Conservation (phyloP, 1,139 yeast genomes). For the Blastobotrys buckinghamii region DNA sequence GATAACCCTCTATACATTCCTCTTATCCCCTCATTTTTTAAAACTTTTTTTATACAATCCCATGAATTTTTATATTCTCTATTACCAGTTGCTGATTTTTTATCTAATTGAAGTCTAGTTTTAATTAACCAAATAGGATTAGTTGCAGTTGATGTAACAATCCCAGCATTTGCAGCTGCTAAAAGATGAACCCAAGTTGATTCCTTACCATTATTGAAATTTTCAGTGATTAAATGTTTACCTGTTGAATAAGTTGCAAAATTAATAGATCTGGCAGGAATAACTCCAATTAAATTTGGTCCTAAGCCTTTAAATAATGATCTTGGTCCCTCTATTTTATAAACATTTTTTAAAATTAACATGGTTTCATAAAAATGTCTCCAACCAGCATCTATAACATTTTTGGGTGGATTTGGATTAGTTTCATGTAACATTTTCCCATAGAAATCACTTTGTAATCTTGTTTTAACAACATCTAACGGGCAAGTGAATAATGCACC, state of each 20-base stretch:
- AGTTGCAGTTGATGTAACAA: conserved; percentile 95
- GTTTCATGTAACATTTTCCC: conserved; percentile 11
- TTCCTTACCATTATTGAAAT: conserved; percentile 68
- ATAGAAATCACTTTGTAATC: conserved; percentile 85
- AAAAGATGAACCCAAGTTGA: conserved; percentile 79
- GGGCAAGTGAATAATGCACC: conserved; percentile 95
- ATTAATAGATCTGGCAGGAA: conserved; percentile 95
- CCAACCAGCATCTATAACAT: conserved; percentile 17
- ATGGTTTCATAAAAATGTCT: conserved; percentile 83
- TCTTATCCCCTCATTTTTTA: conserved; percentile 67
- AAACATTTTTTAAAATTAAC: conserved; percentile 61
- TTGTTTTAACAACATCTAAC: conserved; percentile 90
- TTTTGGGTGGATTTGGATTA: neutral
- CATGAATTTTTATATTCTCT: conserved; percentile 73
- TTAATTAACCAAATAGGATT: conserved; percentile 99
- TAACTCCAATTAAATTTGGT: conserved; percentile 96
- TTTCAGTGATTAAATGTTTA: conserved; percentile 61
- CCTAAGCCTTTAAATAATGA: conserved; percentile 94
- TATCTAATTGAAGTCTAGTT: conserved; percentile 89
- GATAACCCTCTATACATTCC: conserved; percentile 86
- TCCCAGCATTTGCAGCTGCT: conserved; percentile 91
- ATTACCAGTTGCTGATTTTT: conserved; percentile 40
- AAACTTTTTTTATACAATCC: conserved; percentile 72
- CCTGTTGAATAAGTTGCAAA: conserved; percentile 94
- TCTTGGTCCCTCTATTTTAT: conserved; percentile 69